phyloP scores from a whole-genome alignment of 2,329 filamentous ascomycete genomes.

The Ceratocystis lukuohia region DNA sequence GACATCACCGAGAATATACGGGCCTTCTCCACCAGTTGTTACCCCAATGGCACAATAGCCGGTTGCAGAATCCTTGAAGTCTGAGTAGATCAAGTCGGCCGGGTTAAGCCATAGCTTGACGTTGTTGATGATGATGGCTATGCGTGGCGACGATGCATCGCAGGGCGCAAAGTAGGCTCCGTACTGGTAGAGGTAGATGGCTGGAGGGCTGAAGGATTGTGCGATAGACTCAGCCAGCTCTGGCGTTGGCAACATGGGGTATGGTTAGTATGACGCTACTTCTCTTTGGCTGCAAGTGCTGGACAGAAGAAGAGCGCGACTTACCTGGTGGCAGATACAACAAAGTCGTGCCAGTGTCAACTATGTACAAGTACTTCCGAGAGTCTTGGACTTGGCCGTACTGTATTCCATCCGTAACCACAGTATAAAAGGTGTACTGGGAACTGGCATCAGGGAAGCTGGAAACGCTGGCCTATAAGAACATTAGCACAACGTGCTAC shows the following conservation, averaged over 20 bases:
- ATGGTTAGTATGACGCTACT: constrained; percentile 1
- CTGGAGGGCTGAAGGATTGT: constrained; percentile 33
- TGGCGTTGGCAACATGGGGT: constrained; percentile 21
- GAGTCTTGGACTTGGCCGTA: constrained; percentile 32
- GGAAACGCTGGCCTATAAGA: constrained; percentile 33
- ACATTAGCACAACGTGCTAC: constrained; percentile 9
- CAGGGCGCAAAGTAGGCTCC: constrained; percentile 38
- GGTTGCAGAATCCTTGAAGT: constrained; percentile 32
- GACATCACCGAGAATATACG: constrained; percentile 37
- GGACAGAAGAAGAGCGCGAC: constrained; percentile 16
- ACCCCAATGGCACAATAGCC: constrained; percentile 38
- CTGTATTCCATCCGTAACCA: constrained; percentile 36
- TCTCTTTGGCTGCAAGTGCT: too few relatives aligned
- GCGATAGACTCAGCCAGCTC: constrained; percentile 38
- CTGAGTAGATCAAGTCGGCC: constrained; percentile 34
- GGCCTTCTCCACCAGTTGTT: constrained; percentile 32
- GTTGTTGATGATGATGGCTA: constrained; percentile 34
- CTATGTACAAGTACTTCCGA: constrained; percentile 36
- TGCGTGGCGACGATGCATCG: constrained; percentile 33
- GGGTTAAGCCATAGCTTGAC: constrained; percentile 36
- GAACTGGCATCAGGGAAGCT: constrained; percentile 20
- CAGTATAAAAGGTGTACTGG: constrained; percentile 40
- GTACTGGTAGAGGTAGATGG: constrained; percentile 35
- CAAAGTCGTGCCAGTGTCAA: constrained; percentile 41
- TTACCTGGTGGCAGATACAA: constrained; percentile 37